Conservation (phyloP, 2,329 filamentous ascomycete genomes). For the Neonectria coccinea region DNA sequence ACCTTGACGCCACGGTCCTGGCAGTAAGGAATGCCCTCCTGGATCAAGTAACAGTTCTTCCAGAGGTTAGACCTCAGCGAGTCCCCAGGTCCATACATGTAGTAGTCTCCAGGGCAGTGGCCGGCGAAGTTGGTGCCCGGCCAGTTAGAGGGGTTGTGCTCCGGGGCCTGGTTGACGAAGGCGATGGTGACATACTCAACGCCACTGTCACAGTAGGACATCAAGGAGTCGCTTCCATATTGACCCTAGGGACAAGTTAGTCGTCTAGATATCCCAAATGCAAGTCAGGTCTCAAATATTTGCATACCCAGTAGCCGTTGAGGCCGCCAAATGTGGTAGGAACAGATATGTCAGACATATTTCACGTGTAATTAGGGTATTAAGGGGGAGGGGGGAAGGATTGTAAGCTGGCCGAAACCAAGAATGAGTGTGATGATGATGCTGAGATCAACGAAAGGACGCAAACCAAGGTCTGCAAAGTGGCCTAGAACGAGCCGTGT, state of each 20-base stretch:
- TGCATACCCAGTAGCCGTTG: conserved; percentile 56
- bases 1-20: conserved; percentile 57
- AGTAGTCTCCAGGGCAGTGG: conserved; percentile 51
- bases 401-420: conserved; percentile 51
- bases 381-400: conserved; percentile 45
- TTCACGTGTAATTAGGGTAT: conserved; percentile 28
- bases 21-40: conserved; percentile 56
- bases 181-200: conserved; percentile 54
- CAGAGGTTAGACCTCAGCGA: conserved; percentile 47
- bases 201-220: conserved; percentile 51
- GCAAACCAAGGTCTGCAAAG: conserved; percentile 53
- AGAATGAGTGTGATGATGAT: conserved; percentile 49
- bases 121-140: conserved; percentile 56
- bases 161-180: conserved; percentile 55
- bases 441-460: conserved; percentile 54
- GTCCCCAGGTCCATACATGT: conserved; percentile 39
- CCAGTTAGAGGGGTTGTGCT: conserved; percentile 50
- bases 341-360: conserved; percentile 41
- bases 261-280: conserved; percentile 15
- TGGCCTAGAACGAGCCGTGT: conserved; percentile 49
- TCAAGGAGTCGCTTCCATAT: conserved; percentile 48
- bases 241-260: conserved; percentile 49
- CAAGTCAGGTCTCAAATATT: neutral
- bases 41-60: conserved; percentile 51
- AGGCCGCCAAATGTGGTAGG: conserved; percentile 47